A percentile compares a stretch with the other conserved stretches of the same genome.
Evolutionary conservation across 2,329 filamentous ascomycete genomes (phyloP).

Genomic region (Dactylellina sp.): DNA sequence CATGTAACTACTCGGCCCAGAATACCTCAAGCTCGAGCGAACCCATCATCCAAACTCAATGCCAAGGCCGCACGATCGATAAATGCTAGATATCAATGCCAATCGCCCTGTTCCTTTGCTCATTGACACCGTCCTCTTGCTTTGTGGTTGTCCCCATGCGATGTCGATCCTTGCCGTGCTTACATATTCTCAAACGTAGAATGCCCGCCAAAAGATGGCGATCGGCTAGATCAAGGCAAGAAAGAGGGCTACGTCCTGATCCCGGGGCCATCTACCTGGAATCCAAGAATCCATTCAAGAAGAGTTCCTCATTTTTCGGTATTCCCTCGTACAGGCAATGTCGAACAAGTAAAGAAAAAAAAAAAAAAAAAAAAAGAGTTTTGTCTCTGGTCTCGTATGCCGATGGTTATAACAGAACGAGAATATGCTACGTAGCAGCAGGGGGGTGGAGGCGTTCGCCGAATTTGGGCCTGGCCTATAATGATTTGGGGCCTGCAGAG

Average conservation of each 20-base stretch:
- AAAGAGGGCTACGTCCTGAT: constrained; percentile 3
- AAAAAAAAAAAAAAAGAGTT: too few species aligned
- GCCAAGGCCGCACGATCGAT: constrained; percentile 12
- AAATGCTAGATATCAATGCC: constrained; percentile 38
- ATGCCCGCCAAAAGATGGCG: constrained; percentile 23
- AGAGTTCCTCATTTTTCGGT: constrained; percentile 26
- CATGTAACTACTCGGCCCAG: constrained; percentile 13
- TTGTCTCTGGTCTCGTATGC: neutral
- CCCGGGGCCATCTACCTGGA: neutral
- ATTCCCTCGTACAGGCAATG: neutral
- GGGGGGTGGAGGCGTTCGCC: constrained; percentile 31
- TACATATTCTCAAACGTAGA: constrained; percentile 53
- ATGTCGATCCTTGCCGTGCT: constrained; percentile 48
- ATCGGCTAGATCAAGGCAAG: constrained; percentile 18
- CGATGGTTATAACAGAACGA: constrained; percentile 1
- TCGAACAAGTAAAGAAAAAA: too few species aligned
- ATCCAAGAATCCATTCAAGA: neutral
- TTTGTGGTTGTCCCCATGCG: constrained; percentile 34
- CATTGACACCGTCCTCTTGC: neutral
- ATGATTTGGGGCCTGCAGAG: constrained; percentile 29
- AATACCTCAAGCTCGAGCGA: constrained; percentile 15
- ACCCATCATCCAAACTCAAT: too few species aligned
- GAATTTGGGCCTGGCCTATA: constrained; percentile 45
- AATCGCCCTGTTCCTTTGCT: neutral
- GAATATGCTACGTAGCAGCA: too few species aligned